Base-by-base conservation (phyloP, 345 rosid species). In the Acer campestre region DNA sequence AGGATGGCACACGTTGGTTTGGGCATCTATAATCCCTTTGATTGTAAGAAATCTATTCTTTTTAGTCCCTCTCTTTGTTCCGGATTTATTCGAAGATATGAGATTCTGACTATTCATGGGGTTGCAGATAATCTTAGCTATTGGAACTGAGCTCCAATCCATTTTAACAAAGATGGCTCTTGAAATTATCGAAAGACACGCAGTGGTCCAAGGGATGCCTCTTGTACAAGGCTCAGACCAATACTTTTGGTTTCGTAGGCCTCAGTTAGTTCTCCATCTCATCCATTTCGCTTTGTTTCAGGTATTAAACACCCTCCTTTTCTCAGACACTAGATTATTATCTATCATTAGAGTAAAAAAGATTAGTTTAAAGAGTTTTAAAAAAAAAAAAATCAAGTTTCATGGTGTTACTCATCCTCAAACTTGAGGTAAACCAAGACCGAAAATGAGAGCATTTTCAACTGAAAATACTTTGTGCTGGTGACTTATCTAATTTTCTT, bases 121-220 rank as follows among this genome's bases (percentile, higher is more conserved):
- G 29, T 67, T 78, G 75, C 89, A 94, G 99, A 89, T 96, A 82
- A 92, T 94, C 76, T 88, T 96, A 80, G 94, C 94, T 7, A 87
- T 96, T 9, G 99, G 98, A 53, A 94, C 99, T 49, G 82, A 94
- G 84, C 98, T 96, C 73, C 98, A 96, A 81, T 89, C 89, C 6
- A 84, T 94, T 62, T 83, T 96, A 85, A 86, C 92, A 16, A 91
- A 86, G 81, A 94, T 94, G 98, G 98, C 98, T 69, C 85, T 94
- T 1, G 95, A 92, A 68, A 92, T 94, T 67, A 74, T 85, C 0
- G 98, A 96, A 65, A 88, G 82, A 78, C 99, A 96, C 51, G 94
- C 98, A 0, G 98, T 96, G 38, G 97, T 96, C 23, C 99, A 96
- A 83, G 99, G 99, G 63, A 91, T 96, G 71, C 99, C 98, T 7